Base-by-base conservation (phyloP, 139 green algal species). In the Nannochloris sp. region DNA sequence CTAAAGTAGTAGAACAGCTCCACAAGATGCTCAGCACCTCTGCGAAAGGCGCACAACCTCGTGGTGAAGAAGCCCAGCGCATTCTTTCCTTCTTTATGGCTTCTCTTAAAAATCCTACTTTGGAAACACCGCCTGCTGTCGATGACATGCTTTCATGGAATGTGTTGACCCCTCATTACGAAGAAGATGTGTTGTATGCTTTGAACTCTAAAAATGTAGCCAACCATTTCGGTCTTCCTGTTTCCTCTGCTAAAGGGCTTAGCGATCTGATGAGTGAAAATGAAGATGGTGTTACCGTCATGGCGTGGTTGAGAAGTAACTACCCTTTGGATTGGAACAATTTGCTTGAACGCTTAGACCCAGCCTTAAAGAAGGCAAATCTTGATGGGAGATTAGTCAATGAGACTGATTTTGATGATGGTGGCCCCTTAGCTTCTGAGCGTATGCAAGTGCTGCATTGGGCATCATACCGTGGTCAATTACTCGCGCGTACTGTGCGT, bases 381-480 rank as follows among this genome's bases (percentile, higher is more conserved):
- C 34, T 54, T n/a, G 59, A 65, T 25, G 13, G 10, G 38, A 39
- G 58, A 8, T 42, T 59, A 19, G 35, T 85, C 13, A 79, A 66
- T 15, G 78, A 80, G 19, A 57, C 53, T 3, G 78, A 89, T 64
- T 89, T 89, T 46, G 65, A 80, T 38, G 59, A 63, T 29, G 65
- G 64, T 14, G 65, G 72, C 33, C 65, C 56, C 27, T 51, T 81
- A 37, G 58, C 71, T 65, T 19, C 34, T 4, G 15, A 35, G 35
- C 71, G 79, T 61, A 78, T 73, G 58, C 74, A 95, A 63, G 64
- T 95, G 67, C 85, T 85, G 68, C 65, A 90, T 68, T 96, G 89
- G 89, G 89, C 89, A 27, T 88, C 77, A 4, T 82, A 91, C 61
- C 65, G 89, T 5, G 86, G 85, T 19, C 89, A 96, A 76, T 82